These are phyloP conservation scores for Closterium sp. DNA, from an alignment of 139 green algal species.

Conservation along the genomic window DNA sequence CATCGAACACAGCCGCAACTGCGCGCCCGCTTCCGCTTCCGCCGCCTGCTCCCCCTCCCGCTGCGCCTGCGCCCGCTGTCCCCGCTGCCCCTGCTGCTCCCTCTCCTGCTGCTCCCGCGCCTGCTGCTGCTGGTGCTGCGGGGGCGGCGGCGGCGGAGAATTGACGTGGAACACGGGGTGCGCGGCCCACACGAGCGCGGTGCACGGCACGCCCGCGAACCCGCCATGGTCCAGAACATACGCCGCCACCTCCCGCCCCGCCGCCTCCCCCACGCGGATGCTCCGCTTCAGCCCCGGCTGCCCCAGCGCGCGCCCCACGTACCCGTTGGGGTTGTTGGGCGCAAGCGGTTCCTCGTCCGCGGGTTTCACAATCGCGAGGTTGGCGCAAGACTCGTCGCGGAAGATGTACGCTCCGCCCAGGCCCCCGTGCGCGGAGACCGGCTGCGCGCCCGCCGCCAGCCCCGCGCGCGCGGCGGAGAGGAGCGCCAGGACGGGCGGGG, in stretches of 20 bases:
- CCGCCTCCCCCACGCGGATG: constrained; percentile 89
- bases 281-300: constrained; percentile 87
- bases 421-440: constrained; percentile 16
- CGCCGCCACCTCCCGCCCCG: constrained; percentile 89
- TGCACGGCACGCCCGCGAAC: constrained; percentile 87
- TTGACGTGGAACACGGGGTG: constrained; percentile 72
- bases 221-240: constrained; percentile 90
- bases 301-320: constrained; percentile 80
- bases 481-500: background rate
- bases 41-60: background rate
- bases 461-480: constrained; percentile 21
- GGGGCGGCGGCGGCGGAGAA: background rate
- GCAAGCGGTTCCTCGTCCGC: constrained; percentile 77
- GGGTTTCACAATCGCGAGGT: constrained; percentile 79
- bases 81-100: background rate
- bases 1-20: constrained; percentile 81
- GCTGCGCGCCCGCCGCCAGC: constrained; percentile 13
- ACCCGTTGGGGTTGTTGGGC: constrained; percentile 83
- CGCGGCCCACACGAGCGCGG: constrained; percentile 76
- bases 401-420: constrained; percentile 61
- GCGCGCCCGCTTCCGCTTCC: background rate
- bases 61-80: background rate
- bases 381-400: constrained; percentile 39
- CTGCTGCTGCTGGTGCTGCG: background rate
- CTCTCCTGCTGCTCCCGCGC: background rate